Evolutionary conservation across 257 asterid species (phyloP).

Genomic region (Nyctanthes arbortristis): DNA sequence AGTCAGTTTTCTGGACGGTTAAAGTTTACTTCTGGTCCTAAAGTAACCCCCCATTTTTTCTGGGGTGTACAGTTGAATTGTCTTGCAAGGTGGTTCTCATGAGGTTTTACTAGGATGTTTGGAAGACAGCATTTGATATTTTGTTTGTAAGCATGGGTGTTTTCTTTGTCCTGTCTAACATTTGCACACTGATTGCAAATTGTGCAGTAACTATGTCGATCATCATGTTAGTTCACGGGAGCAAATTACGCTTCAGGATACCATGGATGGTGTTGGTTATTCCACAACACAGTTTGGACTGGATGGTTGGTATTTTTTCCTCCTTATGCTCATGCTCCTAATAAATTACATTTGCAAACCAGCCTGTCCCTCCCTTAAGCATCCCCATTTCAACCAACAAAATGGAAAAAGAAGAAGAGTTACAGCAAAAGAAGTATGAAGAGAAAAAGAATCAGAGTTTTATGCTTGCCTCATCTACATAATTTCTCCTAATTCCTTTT

Average conservation of each 20-base stretch:
- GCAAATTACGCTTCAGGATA: slow-evolving; percentile 97
- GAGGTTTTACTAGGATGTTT: neutral
- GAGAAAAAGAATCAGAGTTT: slow-evolving; percentile 4
- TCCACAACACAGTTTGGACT: slow-evolving; percentile 92
- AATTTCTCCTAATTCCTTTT: slow-evolving; percentile 21
- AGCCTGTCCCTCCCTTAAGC: neutral
- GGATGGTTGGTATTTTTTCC: slow-evolving; percentile 70
- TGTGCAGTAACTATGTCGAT: slow-evolving; percentile 88
- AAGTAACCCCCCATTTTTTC: too few species aligned
- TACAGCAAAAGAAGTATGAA: slow-evolving; percentile 5
- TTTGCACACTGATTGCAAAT: slow-evolving; percentile 20
- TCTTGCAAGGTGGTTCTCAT: neutral
- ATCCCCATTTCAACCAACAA: neutral
- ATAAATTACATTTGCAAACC: neutral
- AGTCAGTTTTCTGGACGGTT: slow-evolving; percentile 9
- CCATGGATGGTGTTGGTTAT: slow-evolving; percentile 75
- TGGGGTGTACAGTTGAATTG: slow-evolving; percentile 7
- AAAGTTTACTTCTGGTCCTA: too few species aligned
- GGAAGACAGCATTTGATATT: slow-evolving; percentile 10
- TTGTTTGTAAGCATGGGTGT: slow-evolving; percentile 2
- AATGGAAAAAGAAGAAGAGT: neutral
- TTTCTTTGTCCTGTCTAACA: slow-evolving; percentile 22
- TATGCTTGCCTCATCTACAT: neutral
- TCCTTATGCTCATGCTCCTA: neutral
- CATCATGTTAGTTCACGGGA: slow-evolving; percentile 98